A percentile compares a stretch with the other conserved stretches of the same genome.
Evolutionary conservation across 2,329 filamentous ascomycete genomes (phyloP).

Genomic region (Drechslerella dactyloides): DNA sequence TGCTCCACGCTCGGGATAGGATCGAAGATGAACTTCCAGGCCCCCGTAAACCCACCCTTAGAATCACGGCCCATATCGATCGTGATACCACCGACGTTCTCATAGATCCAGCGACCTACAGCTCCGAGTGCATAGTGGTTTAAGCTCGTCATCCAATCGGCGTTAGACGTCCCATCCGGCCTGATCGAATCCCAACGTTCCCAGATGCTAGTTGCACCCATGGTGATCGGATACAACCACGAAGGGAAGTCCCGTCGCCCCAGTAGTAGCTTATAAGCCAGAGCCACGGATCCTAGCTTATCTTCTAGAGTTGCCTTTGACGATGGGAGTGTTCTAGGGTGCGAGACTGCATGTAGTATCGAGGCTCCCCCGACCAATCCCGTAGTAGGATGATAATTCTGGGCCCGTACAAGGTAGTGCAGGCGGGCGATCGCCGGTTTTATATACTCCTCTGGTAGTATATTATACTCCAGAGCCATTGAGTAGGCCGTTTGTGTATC

Average conservation of each 20-base stretch:
- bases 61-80: slow-evolving; percentile 49
- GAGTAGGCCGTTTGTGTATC: slow-evolving; percentile 60
- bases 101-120: slow-evolving; percentile 62
- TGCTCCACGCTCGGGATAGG: slow-evolving; percentile 34
- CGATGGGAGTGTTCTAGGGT: slow-evolving; percentile 51
- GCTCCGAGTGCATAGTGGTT: slow-evolving; percentile 63
- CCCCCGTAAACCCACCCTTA: not conserved
- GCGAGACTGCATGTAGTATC: slow-evolving; percentile 56
- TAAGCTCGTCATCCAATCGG: slow-evolving; percentile 62
- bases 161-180: slow-evolving; percentile 60
- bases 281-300: slow-evolving; percentile 35
- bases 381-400: slow-evolving; percentile 59
- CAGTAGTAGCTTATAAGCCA: slow-evolving; percentile 62
- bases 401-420: slow-evolving; percentile 55
- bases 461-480: slow-evolving; percentile 58
- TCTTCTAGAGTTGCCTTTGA: not conserved
- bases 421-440: slow-evolving; percentile 55
- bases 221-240: slow-evolving; percentile 62
- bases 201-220: slow-evolving; percentile 63
- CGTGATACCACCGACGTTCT: slow-evolving; percentile 59
- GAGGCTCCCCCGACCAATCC: slow-evolving; percentile 61
- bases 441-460: slow-evolving; percentile 54
- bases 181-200: slow-evolving; percentile 64
- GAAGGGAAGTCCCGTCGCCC: slow-evolving; percentile 59
- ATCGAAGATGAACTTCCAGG: slow-evolving; percentile 29